These are phyloP conservation scores for Babesia bigemina DNA, from an alignment of 169 alveolate species.

Conservation along the genomic window DNA sequence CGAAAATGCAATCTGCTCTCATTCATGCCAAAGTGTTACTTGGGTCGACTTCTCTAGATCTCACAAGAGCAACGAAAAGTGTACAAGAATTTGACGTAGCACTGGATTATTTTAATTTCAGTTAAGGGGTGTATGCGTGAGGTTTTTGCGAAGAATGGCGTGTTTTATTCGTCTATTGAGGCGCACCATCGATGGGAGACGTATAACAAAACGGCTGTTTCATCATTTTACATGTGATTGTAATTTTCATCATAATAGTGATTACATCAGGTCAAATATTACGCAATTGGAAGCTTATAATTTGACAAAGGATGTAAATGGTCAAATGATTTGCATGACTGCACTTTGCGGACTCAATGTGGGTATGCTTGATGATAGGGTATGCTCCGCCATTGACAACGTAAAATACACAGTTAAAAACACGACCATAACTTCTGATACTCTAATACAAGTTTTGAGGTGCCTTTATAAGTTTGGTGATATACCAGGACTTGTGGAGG, in stretches of 20 bases:
- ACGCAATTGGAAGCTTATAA: neutral
- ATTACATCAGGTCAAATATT: neutral
- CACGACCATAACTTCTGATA: neutral
- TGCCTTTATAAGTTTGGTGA: slow-evolving; percentile 29
- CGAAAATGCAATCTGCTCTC: slow-evolving; percentile 26
- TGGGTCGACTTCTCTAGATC: slow-evolving; percentile 22
- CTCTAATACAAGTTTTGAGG: slow-evolving; percentile 6
- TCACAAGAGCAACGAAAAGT: neutral
- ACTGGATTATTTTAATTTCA: slow-evolving; percentile 27
- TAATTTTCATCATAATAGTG: neutral
- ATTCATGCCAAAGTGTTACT: slow-evolving; percentile 59
- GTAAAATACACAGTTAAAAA: neutral
- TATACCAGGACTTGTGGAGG: slow-evolving; percentile 8
- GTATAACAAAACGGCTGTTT: neutral
- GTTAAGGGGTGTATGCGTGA: neutral
- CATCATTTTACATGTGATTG: no score
- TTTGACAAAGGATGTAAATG: neutral
- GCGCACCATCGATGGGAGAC: neutral
- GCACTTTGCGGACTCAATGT: slow-evolving; percentile 5
- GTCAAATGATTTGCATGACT: slow-evolving; percentile 3
- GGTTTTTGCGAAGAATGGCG: neutral
- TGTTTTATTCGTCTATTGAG: neutral
- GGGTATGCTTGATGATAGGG: slow-evolving; percentile 45
- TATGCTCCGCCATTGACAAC: slow-evolving; percentile 1
- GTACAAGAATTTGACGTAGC: neutral